Evolutionary conservation across 306 rosid species (phyloP).

Genomic region (Cicer bijugum): DNA sequence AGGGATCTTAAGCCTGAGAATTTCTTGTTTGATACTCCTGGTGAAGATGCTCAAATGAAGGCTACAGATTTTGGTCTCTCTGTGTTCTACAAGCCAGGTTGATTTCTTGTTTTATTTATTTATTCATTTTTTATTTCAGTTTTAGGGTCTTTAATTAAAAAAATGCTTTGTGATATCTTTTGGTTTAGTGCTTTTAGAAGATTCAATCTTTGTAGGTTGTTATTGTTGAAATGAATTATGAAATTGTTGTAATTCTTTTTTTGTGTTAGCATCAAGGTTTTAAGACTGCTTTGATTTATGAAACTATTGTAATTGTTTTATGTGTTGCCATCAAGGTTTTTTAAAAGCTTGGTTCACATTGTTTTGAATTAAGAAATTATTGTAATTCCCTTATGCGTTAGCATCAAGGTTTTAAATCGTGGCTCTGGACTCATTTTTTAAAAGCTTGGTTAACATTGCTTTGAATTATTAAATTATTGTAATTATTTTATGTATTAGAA

Average conservation of each 20-base stretch:
- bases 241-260: neutral
- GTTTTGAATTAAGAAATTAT: neutral
- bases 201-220: constrained; percentile 1
- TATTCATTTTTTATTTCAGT: neutral
- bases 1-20: constrained; percentile 97
- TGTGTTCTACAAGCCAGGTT: constrained; percentile 83
- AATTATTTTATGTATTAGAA: neutral
- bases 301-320: neutral
- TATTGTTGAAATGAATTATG: constrained; percentile 7
- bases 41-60: constrained; percentile 77
- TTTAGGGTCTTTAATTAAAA: neutral
- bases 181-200: neutral
- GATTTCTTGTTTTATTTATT: constrained; percentile 19
- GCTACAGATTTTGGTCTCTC: constrained; percentile 91
- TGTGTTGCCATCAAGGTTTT: neutral
- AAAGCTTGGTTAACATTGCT: neutral
- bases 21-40: constrained; percentile 76
- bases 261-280: neutral
- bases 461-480: neutral
- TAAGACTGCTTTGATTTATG: neutral
- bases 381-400: neutral
- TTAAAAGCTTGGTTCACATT: neutral
- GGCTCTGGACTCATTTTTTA: too few relatives aligned
- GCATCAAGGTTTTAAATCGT: neutral
- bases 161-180: neutral